Conservation (phyloP, 139 green algal species). For the Coccomyxa sp. region DNA sequence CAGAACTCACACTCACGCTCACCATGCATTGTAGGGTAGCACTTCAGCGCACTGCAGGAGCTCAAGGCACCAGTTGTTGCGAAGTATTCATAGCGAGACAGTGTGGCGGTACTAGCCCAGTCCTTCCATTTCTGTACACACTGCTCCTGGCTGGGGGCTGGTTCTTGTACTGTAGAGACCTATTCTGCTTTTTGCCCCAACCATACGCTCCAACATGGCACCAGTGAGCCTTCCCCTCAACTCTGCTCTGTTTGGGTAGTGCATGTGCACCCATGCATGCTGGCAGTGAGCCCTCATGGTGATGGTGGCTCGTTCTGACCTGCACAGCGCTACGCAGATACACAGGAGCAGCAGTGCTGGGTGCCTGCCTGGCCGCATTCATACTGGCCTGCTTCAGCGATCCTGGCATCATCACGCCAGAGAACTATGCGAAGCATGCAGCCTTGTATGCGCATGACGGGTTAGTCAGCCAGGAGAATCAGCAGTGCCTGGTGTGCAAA, state of each 20-base stretch:
- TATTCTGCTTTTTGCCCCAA: conserved; percentile 39
- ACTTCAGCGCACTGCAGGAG: too few relatives aligned
- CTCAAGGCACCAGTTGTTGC: too few relatives aligned
- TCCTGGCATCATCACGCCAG: conserved; percentile 28
- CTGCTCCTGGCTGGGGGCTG: conserved; percentile 28
- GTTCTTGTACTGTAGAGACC: conserved; percentile 10
- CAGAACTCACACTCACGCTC: too few relatives aligned
- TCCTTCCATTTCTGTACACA: conserved; percentile 40
- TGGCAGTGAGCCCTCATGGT: too few relatives aligned
- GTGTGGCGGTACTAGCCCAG: conserved; percentile 32
- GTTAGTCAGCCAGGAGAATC: conserved; percentile 25
- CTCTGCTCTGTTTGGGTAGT: too few relatives aligned
- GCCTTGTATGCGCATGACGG: conserved; percentile 50
- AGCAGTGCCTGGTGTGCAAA: conserved; percentile 55
- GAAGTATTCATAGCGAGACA: too few relatives aligned
- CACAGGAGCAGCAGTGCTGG: conserved; percentile 14
- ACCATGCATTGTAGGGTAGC: too few relatives aligned
- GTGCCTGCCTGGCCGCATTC: conserved; percentile 31
- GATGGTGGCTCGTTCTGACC: too few relatives aligned
- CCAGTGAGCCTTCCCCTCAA: conserved; percentile 32
- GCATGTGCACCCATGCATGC: too few relatives aligned
- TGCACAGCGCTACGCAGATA: conserved; percentile 11
- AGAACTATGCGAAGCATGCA: conserved; percentile 22
- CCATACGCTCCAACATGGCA: conserved; percentile 26
- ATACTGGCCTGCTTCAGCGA: conserved; percentile 22